Base-by-base conservation (phyloP, 306 rosid genomes). In the Glycine tomentella region DNA sequence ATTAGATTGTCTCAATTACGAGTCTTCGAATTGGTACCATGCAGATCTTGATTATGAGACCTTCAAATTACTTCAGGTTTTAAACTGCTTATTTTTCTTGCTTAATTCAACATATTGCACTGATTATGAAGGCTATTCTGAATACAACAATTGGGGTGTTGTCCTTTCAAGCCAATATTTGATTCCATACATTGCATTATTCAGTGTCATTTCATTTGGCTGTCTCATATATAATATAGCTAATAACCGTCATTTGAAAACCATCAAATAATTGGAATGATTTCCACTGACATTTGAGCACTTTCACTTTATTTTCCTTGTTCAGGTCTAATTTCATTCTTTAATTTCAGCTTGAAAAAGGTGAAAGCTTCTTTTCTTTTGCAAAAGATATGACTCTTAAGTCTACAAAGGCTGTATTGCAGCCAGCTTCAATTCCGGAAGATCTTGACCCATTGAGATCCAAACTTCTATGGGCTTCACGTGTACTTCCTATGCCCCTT, bases 11-110 rank as follows among this genome's bases (percentile, higher is more conserved):
- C 97, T 95, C 46, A 83, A 86, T 88, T 95, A 93, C 80, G 82
- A 93, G 80, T 78, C 90, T 81, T 77, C 85, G n/a, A 95, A 93
- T 82, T 95, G 93, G 93, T 91, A 83, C 86, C 99, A 95, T 82
- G 98, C 99, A 48, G 99, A 95, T 86, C 97, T 95, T 42, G 99
- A 95, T 82, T 95, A 76, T n/a, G 99, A 95, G 83, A 93, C 98
- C 79, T 95, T 95, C 88, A 80, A 83, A 86, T 46, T 85, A 81
- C 98, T 93, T 80, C 99, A 95, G 99, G 99, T 93, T 71, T 68
- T 33, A 74, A 53, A 48, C 85, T 73, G 38, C 70, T 51, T 6
- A 14, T 40, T 15, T 56, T 66, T 46, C 50, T 58, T 62, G 51
- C 84, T 69, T 69, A 64, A 57, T 68, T 78, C 70, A 73, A 58